A percentile compares a stretch with the other conserved stretches of the same genome.
Evolutionary conservation across 768 basidiomycete genomes (phyloP).

Genomic region (Pilatotrama ljubarskyi): DNA sequence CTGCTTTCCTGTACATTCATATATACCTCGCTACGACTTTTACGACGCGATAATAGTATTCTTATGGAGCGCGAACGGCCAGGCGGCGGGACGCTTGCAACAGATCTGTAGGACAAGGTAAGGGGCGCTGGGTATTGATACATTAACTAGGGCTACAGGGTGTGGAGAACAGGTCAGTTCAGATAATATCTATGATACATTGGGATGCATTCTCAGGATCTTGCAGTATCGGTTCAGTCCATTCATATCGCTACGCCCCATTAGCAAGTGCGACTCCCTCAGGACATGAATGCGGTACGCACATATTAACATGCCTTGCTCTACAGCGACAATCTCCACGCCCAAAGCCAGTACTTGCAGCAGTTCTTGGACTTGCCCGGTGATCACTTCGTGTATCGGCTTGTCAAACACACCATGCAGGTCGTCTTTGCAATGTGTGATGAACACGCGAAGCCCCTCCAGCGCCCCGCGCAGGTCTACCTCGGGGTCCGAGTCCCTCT

Average conservation of each 20-base stretch:
- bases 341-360: constrained; percentile 67
- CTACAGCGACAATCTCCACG: constrained; percentile 64
- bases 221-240: background rate
- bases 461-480: constrained; percentile 55
- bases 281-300: background rate
- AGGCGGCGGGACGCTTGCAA: background rate
- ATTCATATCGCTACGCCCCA: constrained; percentile 2
- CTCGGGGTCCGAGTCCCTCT: constrained; percentile 32
- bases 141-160: constrained; percentile 40
- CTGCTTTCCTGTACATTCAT: constrained; percentile 26
- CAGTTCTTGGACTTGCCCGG: constrained; percentile 66
- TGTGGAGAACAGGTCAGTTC: background rate
- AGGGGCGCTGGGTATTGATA: constrained; percentile 35
- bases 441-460: constrained; percentile 63
- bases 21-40: constrained; percentile 33
- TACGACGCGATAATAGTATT: constrained; percentile 26
- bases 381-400: constrained; percentile 67
- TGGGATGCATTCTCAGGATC: background rate
- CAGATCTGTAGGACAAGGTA: background rate
- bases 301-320: constrained; percentile 85
- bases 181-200: background rate
- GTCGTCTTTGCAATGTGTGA: constrained; percentile 88
- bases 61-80: constrained; percentile 13
- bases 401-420: constrained; percentile 47
- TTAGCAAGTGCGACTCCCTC: background rate